Evolutionary conservation across 2,329 filamentous ascomycete genomes (phyloP), one percentile per base, ranked within the genome.

Genomic region (Colletotrichum orbiculare): DNA sequence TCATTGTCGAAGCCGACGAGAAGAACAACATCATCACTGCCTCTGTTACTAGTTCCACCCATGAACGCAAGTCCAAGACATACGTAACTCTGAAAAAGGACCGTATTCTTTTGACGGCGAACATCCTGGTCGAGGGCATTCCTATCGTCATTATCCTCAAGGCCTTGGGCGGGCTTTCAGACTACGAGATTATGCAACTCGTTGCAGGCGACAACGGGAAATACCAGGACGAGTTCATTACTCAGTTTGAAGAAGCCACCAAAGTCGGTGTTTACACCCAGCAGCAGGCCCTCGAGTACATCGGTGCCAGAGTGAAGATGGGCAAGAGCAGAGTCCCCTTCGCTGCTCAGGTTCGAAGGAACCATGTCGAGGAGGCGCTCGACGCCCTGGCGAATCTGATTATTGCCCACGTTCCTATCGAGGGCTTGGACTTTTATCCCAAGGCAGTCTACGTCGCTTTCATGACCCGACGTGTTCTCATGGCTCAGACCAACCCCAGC

Each of bases 31-130:
- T 97, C 69, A 95, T 98, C 61, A 93, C 95, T 70, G 96, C 96
- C 42, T 98, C 96, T 2, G 96, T 98, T 37, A 99, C 94, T 8
- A 96, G 94, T 87, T 97, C 96, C 37, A 98, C 96, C 1, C 94
- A 97, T 77, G 96, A 98, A 77, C 88, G 96, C 72, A 97, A 98
- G 78, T 97, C 96, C 10, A 99, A 99, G 82, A 97, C 93, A 60
- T 97, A 98, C 72, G 93, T 99, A 55, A 87, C 95, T 12, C 81
- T 97, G 58, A 98, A 98, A 80, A 98, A 98, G 77, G 95, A 97
- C 60, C 88, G 91, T 54, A 92, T 99, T 65, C 90, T 91, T 64
- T 85, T 99, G 48, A 91, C 93, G 69, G 96, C 99, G 80, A 99
- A 99, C 76, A 93, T 97, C 48, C 82, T 99, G 8, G 91, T 90